phyloP scores from a whole-genome alignment of 78 protist genomes.

The Dictyostelium brefeldianum region DNA sequence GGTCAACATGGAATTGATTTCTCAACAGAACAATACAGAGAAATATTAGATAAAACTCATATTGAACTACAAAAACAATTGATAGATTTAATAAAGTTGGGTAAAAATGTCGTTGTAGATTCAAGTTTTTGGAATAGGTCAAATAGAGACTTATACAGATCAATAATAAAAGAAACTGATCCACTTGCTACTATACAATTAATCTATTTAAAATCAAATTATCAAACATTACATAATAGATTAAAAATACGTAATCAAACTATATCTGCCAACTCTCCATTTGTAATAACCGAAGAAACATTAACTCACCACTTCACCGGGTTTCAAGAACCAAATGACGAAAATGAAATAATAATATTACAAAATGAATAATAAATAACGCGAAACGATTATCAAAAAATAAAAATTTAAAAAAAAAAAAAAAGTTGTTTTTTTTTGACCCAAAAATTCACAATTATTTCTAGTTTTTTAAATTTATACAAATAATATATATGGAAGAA shows the following conservation, averaged over 20 bases:
- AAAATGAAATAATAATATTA: slow-evolving; percentile 3
- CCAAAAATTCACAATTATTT: no score
- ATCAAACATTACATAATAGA: not conserved
- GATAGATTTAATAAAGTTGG: not conserved
- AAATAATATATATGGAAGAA: no score
- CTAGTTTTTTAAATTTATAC: no score
- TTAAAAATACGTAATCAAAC: not conserved
- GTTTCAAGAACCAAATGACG: not conserved
- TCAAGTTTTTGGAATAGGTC: not conserved
- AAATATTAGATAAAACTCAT: not conserved
- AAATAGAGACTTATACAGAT: not conserved
- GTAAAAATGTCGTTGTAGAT: not conserved
- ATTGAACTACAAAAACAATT: not conserved
- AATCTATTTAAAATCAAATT: slow-evolving; percentile 2
- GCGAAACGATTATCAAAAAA: no score
- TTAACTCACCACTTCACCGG: not conserved
- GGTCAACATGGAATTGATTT: not conserved
- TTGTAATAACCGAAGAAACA: not conserved
- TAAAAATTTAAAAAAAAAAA: no score
- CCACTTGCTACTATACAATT: not conserved
- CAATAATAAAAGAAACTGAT: not conserved
- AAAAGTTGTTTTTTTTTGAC: no score
- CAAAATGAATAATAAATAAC: not conserved
- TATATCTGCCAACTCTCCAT: not conserved
- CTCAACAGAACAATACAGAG: not conserved